Conservation (phyloP, 306 rosid species). For the Dalbergia cochinchinensis region DNA sequence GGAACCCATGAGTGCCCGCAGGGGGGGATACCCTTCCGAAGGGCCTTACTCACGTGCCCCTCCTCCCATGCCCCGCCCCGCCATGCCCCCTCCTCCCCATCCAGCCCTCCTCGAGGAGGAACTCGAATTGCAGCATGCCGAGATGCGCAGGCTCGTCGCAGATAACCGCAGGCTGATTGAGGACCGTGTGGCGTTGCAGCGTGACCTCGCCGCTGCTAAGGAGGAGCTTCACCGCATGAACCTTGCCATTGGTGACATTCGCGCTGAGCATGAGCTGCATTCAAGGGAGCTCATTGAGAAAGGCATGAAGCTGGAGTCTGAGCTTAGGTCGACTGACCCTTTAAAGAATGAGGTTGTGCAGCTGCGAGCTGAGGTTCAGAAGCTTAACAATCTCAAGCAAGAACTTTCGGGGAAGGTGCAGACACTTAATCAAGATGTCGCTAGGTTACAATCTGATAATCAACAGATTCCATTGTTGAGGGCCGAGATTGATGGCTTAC, state of each 20-base stretch:
- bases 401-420: conserved; percentile 74
- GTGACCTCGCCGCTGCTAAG: conserved; percentile 71
- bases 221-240: conserved; percentile 89
- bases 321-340: conserved; percentile 73
- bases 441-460: conserved; percentile 74
- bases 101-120: conserved; percentile 88
- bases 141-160: conserved; percentile 65
- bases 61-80: conserved; percentile 66
- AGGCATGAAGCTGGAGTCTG: conserved; percentile 76
- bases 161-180: conserved; percentile 83
- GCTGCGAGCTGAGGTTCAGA: conserved; percentile 74
- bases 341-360: conserved; percentile 76
- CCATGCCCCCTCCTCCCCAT: conserved; percentile 57
- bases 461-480: conserved; percentile 71
- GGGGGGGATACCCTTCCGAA: conserved; percentile 76
- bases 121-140: conserved; percentile 72
- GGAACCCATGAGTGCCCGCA: conserved; percentile 61
- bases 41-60: conserved; percentile 69
- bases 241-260: conserved; percentile 73
- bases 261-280: conserved; percentile 67
- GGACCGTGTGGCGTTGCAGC: conserved; percentile 71
- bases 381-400: conserved; percentile 67
- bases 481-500: conserved; percentile 76
- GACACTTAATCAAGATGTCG: conserved; percentile 68
- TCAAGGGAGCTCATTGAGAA: conserved; percentile 82